phyloP scores from a whole-genome alignment of 192 early-diverging fungal species.

The Powellomyces hirtus region DNA sequence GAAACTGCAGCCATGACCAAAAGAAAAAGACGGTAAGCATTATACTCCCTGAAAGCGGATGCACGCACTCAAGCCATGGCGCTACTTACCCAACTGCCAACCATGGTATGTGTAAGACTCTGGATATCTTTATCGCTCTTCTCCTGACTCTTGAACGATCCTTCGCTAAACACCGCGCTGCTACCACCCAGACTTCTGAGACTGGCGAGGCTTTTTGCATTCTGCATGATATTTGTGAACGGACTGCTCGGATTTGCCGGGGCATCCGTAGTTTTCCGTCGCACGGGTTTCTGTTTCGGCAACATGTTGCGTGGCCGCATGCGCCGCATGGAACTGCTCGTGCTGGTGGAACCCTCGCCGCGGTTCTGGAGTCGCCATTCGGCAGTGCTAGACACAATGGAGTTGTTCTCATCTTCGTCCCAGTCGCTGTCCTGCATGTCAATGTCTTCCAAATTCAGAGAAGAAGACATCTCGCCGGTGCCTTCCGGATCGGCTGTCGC shows the following conservation, averaged over 20 bases:
- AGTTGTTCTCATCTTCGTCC: background rate
- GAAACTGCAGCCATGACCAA: constrained; percentile 41
- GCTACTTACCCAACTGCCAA: constrained; percentile 41
- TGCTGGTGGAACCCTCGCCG: too few species aligned
- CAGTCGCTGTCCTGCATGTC: background rate
- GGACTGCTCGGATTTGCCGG: background rate
- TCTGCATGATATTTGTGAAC: background rate
- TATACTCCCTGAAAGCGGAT: too few species aligned
- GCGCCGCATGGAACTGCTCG: too few species aligned
- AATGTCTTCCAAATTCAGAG: background rate
- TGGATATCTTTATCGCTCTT: constrained; percentile 23
- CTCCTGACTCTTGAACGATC: too few species aligned
- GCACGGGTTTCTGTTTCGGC: background rate
- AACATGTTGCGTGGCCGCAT: background rate
- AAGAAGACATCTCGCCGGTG: background rate
- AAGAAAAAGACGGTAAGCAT: too few species aligned
- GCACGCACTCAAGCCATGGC: too few species aligned
- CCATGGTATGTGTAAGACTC: constrained; percentile 40
- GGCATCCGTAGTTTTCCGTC: background rate
- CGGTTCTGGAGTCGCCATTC: background rate
- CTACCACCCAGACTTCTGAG: background rate
- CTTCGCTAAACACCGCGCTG: constrained; percentile 8
- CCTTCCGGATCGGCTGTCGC: background rate
- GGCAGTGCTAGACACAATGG: background rate
- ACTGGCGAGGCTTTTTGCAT: background rate